These are phyloP conservation scores for Acacia pycnantha DNA, from an alignment of 331 rosid species.

Conservation along the genomic window DNA sequence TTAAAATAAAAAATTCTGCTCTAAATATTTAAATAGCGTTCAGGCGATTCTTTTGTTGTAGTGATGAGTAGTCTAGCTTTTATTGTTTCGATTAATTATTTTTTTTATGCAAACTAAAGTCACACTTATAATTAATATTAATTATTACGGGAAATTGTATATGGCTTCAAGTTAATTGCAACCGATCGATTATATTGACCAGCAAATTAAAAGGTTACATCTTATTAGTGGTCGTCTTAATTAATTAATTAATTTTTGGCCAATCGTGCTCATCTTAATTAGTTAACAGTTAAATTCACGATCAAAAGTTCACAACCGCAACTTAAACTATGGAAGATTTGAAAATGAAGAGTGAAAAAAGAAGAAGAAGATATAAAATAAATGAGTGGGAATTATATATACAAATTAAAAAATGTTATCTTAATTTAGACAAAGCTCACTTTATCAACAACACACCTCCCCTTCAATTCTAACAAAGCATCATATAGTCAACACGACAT, in stretches of 20 bases:
- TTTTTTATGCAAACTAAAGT: not conserved
- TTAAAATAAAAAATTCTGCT: not conserved
- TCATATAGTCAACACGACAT: constrained; percentile 7
- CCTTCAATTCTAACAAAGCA: not conserved
- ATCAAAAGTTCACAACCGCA: not conserved
- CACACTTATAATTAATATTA: not conserved
- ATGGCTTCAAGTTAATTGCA: not conserved
- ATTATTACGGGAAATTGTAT: not conserved
- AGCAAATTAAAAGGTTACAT: not conserved
- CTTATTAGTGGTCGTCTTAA: not conserved
- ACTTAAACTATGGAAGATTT: not conserved
- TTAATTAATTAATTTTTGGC: not conserved
- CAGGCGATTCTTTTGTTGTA: not conserved
- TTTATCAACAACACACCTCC: not conserved
- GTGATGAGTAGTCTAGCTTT: not conserved
- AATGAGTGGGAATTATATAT: not conserved
- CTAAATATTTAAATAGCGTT: not conserved
- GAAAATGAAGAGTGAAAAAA: not conserved
- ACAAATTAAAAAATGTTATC: not conserved
- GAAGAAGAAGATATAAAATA: not conserved
- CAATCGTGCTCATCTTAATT: not conserved
- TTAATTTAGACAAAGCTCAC: not conserved
- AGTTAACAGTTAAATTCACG: not conserved
- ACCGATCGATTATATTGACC: not conserved
- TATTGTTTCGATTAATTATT: not conserved